Evolutionary conservation across 352 stramenopile species (phyloP), one percentile per base, ranked within the genome.

Genomic region (Pythium rishiriense): DNA sequence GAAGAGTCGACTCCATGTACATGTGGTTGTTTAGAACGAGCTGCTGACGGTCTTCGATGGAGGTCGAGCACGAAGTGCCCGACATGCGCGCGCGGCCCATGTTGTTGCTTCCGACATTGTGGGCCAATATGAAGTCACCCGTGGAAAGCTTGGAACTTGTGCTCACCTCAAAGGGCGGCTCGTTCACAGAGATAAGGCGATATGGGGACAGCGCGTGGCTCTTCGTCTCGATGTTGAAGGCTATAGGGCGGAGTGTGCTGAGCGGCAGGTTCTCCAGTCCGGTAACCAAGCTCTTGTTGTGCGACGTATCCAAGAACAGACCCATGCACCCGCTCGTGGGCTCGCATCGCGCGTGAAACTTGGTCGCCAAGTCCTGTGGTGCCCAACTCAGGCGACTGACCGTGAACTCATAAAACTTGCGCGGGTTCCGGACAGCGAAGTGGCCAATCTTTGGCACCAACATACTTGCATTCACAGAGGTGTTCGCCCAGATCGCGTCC

Each of bases 1-100:
- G 54, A 17, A 61, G 42, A 19, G 54, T 53, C 26, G 39, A 39
- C 22, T 61, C 54, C 26, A 61, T 61, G 54, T 61, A 61, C 28
- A 60, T 14, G 28, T 52, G 54, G 28, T 61, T 52, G 28, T 61
- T 52, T 9, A 61, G 48, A 41, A 52, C 31, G 28, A 53, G 28
- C 26, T 61, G 39, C 26, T 57, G 33, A 5, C 33, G 50, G 9
- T 45, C 21, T 14, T 47, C 41, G 3, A 15, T 7, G 41, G 1
- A 0, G 4, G 21, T 28, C 8, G 1, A 2, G 41, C 41, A 47
- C 19, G 1, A 2, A 4, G 6, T 12, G 37, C 14, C 37, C 14
- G 37, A n/a, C 14, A 21, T 12, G 9, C 37, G 37, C 6, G 37
- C n/a, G 12, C 37, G 37, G 12, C 26, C 17, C 41, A 47, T 26